These are phyloP conservation scores for Coemansia aciculifera DNA, from an alignment of 192 early-diverging fungal genomes.

Conservation along the genomic window DNA sequence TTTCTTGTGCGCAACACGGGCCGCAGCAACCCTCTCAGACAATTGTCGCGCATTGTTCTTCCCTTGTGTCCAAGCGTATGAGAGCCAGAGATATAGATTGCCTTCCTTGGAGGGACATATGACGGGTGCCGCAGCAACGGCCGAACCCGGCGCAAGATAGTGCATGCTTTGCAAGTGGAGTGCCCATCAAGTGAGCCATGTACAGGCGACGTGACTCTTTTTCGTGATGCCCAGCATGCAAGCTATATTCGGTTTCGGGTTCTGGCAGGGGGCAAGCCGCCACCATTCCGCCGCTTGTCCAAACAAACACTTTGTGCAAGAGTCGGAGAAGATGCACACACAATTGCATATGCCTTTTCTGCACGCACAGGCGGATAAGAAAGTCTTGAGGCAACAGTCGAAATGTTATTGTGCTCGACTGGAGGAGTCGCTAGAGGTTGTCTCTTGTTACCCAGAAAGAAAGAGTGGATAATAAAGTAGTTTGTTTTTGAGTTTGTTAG, in stretches of 20 bases:
- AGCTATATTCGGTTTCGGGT: conserved; percentile 1
- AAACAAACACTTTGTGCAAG: conserved; percentile 1
- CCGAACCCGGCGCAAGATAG: background rate
- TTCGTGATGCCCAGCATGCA: background rate
- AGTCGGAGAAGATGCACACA: background rate
- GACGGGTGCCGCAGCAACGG: conserved; percentile 3
- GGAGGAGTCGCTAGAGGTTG: background rate
- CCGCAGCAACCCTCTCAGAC: conserved; percentile 4
- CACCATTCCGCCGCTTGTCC: background rate
- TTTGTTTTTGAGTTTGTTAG: background rate
- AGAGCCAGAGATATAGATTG: background rate
- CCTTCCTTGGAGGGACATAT: background rate
- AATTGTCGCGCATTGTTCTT: background rate
- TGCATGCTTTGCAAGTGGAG: background rate
- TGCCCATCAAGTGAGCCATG: background rate
- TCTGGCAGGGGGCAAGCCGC: conserved; percentile 7
- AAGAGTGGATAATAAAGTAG: background rate
- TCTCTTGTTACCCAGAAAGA: background rate
- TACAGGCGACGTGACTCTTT: conserved; percentile 1
- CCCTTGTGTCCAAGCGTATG: background rate
- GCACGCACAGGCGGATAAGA: background rate
- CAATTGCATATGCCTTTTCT: background rate
- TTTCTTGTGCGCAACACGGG: background rate
- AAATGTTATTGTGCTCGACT: background rate
- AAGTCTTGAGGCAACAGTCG: background rate